Base-by-base conservation (phyloP, 1,139 yeast genomes). In the Fermentozyma sake region DNA sequence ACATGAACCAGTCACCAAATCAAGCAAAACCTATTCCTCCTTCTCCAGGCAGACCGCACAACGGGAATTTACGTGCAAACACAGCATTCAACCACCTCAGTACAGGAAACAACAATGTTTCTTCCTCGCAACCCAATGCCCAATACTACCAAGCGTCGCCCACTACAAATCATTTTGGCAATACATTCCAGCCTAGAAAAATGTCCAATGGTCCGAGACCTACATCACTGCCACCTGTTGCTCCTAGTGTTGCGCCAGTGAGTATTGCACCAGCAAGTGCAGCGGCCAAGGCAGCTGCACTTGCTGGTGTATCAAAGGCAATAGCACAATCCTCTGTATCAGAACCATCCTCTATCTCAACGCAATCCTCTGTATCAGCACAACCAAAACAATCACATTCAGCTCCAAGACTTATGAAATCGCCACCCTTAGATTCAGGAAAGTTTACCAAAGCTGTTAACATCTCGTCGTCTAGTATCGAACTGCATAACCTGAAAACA, bases 281-380 rank as follows among this genome's bases (percentile, higher is more conserved):
- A 12, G 42, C 42, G 4, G 44, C 44, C 5, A 44, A 44, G 8
- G 41, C 42, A 4, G 42, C 43, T 12, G 40, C 38, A 12, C 38
- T 40, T 24, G 40, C 39, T 12, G 41, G 38, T 11, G 26, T 23
- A 28, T 31, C 31, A 17, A 24, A 14, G 7, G 18, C 18, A 16
- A 16, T n/a, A 8, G 18, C 18, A 7, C 18, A 16, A 16, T 7
- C n/a, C 18, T 16, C 7, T 16, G 18, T 8, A 16, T 7, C n/a
- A n/a, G n/a, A n/a, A n/a, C n/a, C n/a, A n/a, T n/a, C n/a, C n/a
- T n/a, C n/a, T n/a, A n/a, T n/a, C n/a, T n/a, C n/a, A n/a, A n/a
- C n/a, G n/a, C n/a, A n/a, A n/a, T n/a, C n/a, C n/a, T n/a, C n/a
- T n/a, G n/a, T n/a, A 14, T 10, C 22, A 11, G 10, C 9, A 10